Evolutionary conservation across 2,329 filamentous ascomycete genomes (phyloP).

Genomic region (Pestalotiopsis sp.): DNA sequence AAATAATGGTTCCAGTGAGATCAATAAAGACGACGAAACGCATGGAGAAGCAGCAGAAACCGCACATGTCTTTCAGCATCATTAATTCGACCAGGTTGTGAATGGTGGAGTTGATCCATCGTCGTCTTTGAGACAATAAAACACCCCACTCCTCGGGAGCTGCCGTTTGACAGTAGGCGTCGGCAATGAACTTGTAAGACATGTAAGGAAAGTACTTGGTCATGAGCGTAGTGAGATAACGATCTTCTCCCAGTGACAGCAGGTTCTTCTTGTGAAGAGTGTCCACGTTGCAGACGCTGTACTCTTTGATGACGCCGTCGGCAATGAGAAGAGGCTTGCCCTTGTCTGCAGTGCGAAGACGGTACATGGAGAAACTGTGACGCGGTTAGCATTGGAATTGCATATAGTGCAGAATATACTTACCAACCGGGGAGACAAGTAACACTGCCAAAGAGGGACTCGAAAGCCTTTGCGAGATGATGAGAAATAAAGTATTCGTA

Average conservation of each 20-base stretch:
- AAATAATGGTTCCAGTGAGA: constrained; percentile 86
- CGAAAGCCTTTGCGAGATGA: constrained; percentile 94
- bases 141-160: constrained; percentile 94
- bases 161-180: constrained; percentile 90
- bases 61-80: constrained; percentile 89
- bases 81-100: constrained; percentile 94
- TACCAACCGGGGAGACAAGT: constrained; percentile 99
- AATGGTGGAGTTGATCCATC: constrained; percentile 99
- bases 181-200: constrained; percentile 93
- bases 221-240: constrained; percentile 93
- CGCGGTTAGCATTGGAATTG: constrained; percentile 14
- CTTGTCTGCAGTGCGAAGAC: constrained; percentile 88
- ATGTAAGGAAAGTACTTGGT: constrained; percentile 95
- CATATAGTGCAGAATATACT: constrained; percentile 37
- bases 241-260: constrained; percentile 77
- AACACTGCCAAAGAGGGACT: constrained; percentile 95
- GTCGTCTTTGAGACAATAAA: constrained; percentile 92
- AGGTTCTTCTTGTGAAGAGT: constrained; percentile 91
- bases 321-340: constrained; percentile 93
- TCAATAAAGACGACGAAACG: constrained; percentile 95
- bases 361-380: constrained; percentile 98
- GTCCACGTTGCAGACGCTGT: constrained; percentile 85
- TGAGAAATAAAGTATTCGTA: constrained; percentile 99
- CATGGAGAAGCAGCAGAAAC: constrained; percentile 99
- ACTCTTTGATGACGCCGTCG: constrained; percentile 83